Percentiles rank a stretch among this genome's conserved stretches.
These are phyloP conservation scores for Proliferodiscus dingleyae DNA, from an alignment of 2,329 filamentous ascomycete genomes.

Conservation along the genomic window DNA sequence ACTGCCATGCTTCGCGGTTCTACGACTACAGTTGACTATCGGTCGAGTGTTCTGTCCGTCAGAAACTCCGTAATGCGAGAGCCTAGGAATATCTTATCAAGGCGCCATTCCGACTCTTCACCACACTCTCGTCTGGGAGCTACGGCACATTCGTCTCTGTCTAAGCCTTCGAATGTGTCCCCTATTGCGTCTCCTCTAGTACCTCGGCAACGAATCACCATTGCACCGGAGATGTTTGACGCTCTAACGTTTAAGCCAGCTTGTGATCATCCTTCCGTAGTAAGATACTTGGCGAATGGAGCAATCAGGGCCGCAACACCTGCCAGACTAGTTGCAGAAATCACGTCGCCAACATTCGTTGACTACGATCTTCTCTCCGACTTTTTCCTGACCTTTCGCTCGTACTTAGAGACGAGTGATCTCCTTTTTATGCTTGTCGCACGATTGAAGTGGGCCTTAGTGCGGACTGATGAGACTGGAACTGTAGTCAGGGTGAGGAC, in stretches of 20 bases:
- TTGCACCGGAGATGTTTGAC: conserved; percentile 78
- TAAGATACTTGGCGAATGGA: conserved; percentile 71
- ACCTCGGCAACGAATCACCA: conserved; percentile 33
- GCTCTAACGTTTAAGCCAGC: conserved; percentile 69
- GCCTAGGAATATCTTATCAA: conserved; percentile 21
- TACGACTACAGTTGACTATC: conserved; percentile 68
- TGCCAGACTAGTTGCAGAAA: conserved; percentile 86
- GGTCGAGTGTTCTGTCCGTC: conserved; percentile 55
- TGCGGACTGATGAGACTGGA: conserved; percentile 73
- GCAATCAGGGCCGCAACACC: conserved; percentile 87
- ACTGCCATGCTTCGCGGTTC: conserved; percentile 76
- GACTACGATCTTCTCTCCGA: conserved; percentile 97
- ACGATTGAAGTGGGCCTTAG: conserved; percentile 80
- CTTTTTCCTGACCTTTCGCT: conserved; percentile 92
- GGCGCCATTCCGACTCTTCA: conserved; percentile 30
- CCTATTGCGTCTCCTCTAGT: conserved; percentile 12
- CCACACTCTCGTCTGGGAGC: conserved; percentile 19
- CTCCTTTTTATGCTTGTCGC: conserved; percentile 81
- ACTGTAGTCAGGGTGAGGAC: conserved; percentile 93
- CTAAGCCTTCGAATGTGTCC: conserved; percentile 14
- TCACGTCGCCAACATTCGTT: conserved; percentile 91
- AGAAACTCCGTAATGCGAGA: conserved; percentile 26
- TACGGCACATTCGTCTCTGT: conserved; percentile 3
- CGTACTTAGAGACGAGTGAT: conserved; percentile 73
- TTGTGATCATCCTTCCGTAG: conserved; percentile 74